Percentiles rank a stretch among this genome's conserved stretches.
Evolutionary conservation across 2,329 filamentous ascomycete species (phyloP).

Genomic region (Elsinoe fawcettii): DNA sequence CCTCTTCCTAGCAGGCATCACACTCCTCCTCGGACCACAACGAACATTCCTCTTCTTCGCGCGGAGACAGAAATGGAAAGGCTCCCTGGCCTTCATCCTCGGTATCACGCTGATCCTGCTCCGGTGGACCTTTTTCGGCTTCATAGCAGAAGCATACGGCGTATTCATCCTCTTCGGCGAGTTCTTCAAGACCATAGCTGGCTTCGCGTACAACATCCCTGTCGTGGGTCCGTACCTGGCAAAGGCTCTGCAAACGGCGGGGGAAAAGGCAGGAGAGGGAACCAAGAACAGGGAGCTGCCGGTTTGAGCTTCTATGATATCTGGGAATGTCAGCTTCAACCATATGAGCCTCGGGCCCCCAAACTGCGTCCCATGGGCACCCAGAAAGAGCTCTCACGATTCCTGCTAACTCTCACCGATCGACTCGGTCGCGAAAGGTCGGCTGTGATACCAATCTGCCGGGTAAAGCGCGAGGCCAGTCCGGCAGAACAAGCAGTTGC

Average conservation of each 20-base stretch:
- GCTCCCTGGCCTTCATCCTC: slow-evolving; percentile 76
- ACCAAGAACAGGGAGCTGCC: slow-evolving; percentile 69
- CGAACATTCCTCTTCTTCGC: slow-evolving; percentile 95
- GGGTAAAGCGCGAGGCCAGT: too few relatives aligned
- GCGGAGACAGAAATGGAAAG: slow-evolving; percentile 83
- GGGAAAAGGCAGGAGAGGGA: slow-evolving; percentile 60
- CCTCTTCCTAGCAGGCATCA: slow-evolving; percentile 93
- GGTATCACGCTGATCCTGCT: slow-evolving; percentile 81
- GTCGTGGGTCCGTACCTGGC: slow-evolving; percentile 83
- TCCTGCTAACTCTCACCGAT: too few relatives aligned
- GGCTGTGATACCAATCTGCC: too few relatives aligned
- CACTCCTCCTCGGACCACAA: slow-evolving; percentile 84
- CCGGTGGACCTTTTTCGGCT: slow-evolving; percentile 86
- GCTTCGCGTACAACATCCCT: slow-evolving; percentile 77
- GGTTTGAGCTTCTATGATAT: slow-evolving; percentile 45
- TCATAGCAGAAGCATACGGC: slow-evolving; percentile 84
- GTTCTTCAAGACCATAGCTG: slow-evolving; percentile 85
- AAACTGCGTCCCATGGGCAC: too few relatives aligned
- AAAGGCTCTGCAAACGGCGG: slow-evolving; percentile 60
- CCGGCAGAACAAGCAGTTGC: too few relatives aligned
- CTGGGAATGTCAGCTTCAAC: too few relatives aligned
- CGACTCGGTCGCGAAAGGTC: too few relatives aligned
- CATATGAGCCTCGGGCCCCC: too few relatives aligned
- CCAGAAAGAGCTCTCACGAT: too few relatives aligned
- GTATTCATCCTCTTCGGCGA: slow-evolving; percentile 92